Base-by-base conservation (phyloP, 495 filamentous ascomycete genomes). In the Aspergillus egyptiacus region DNA sequence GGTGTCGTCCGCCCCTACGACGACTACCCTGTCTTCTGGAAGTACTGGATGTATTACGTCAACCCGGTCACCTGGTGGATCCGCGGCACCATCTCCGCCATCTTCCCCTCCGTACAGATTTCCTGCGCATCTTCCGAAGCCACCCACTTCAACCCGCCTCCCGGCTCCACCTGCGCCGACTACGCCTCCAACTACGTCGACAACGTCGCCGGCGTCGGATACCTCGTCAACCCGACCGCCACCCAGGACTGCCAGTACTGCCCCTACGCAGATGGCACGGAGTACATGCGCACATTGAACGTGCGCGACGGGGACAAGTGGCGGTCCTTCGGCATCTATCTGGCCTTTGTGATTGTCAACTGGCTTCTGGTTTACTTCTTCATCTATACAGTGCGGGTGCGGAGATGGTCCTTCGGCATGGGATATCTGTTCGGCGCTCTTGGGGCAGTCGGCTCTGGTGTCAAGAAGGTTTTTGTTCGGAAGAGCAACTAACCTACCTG, bases 311-410 rank as follows among this genome's bases (percentile, higher is more conserved):
- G 61, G 17, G 73, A 85, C 24, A 85, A 86, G 70, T 89, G 86
- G 85, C 60, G 76, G 35, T 77, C 89, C 59, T 86, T 89, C 58
- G 88, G 86, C 2, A 85, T 91, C 46, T 90, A 90, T 71, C 43
- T 87, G 27, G 80, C 76, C 1, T 91, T 90, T 65, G 83, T 83
- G 23, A 72, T 90, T 17, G 81, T 78, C 44, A 91, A 91, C 58
- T 91, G 84, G 82, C 59, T 69, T 31, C 72, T 91, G 36, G 84
- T 94, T 0, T 91, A 90, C 64, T 91, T 94, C 71, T 88, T 94
- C 51, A 79, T 91, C 44, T 93, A 86, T 62, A 85, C 84, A 1
- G 79, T 89, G 3, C 72, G 86, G 14, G 78, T 93, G 37, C 76
- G 76, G 51, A 77, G 83, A 6, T 89, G 84, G 85, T 77, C 68